A percentile compares a stretch with the other conserved stretches of the same genome.
Evolutionary conservation across 179 eudicot species (phyloP).

Genomic region (Corrigiola litoralis): DNA sequence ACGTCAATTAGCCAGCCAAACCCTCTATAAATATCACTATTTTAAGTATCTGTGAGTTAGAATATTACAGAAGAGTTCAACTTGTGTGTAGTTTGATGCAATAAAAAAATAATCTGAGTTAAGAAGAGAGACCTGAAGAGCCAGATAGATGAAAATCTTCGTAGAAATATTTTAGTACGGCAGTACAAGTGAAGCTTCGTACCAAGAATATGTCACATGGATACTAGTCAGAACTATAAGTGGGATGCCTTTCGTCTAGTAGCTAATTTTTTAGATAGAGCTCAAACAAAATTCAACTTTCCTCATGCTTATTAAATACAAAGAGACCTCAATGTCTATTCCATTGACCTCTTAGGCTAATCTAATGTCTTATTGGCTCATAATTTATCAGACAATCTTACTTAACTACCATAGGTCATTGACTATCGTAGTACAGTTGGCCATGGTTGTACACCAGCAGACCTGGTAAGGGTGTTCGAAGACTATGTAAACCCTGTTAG

Average conservation of each 20-base stretch:
- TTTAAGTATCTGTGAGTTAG: neutral
- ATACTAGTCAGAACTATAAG: constrained; percentile 21
- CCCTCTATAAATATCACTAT: constrained; percentile 2
- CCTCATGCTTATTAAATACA: constrained; percentile 10
- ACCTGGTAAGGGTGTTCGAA: constrained; percentile 10
- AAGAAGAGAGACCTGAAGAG: neutral
- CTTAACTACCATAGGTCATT: constrained; percentile 6
- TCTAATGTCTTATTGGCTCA: constrained; percentile 15
- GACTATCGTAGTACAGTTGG: constrained; percentile 32
- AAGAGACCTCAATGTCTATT: constrained; percentile 16
- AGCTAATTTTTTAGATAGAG: constrained; percentile 14
- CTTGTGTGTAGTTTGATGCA: neutral
- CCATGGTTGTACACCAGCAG: constrained; percentile 21
- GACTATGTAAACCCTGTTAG: neutral
- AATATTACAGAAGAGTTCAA: constrained; percentile 18
- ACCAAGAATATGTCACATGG: constrained; percentile 25
- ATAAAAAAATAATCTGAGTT: constrained; percentile 1
- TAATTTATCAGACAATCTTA: constrained; percentile 7
- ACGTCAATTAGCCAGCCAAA: constrained; percentile 23
- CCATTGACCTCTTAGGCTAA: constrained; percentile 27
- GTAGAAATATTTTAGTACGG: neutral
- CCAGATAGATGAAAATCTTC: neutral
- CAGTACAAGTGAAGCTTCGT: constrained; percentile 16
- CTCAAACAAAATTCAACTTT: constrained; percentile 17
- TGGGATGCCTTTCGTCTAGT: constrained; percentile 19